These are phyloP conservation scores for Sclerotiophoma versabilis DNA, from an alignment of 2,329 filamentous ascomycete species.

Conservation along the genomic window DNA sequence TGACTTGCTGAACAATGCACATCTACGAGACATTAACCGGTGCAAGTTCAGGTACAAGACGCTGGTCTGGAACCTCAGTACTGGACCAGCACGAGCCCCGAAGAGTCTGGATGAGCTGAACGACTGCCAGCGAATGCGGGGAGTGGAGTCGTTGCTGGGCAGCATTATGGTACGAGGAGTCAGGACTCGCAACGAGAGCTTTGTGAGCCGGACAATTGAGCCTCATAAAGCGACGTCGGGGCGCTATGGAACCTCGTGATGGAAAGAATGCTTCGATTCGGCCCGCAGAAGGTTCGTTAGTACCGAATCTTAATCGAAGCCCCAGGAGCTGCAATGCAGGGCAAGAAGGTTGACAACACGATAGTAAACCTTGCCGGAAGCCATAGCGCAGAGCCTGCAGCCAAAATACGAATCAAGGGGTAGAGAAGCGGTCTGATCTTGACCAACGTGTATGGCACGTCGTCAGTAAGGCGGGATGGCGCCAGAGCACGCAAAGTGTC, in stretches of 20 bases:
- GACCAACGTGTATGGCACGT: constrained; percentile 21
- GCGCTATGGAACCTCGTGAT: background rate
- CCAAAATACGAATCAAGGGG: background rate
- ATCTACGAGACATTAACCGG: background rate
- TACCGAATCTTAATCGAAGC: constrained; percentile 6
- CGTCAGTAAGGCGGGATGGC: constrained; percentile 19
- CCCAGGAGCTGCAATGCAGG: constrained; percentile 21
- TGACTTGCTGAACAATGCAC: background rate
- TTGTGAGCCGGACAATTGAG: background rate
- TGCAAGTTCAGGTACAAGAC: background rate
- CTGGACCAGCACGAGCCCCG: background rate
- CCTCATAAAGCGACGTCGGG: background rate
- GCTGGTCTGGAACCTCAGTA: background rate
- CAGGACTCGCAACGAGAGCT: background rate
- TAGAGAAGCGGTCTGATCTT: constrained; percentile 15
- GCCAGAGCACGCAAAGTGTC: constrained; percentile 25
- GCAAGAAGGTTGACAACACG: constrained; percentile 3
- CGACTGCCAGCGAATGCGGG: background rate
- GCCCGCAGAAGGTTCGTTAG: background rate
- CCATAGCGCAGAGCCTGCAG: background rate
- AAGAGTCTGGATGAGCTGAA: background rate
- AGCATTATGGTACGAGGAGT: background rate
- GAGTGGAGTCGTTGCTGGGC: background rate
- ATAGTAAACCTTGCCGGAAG: constrained; percentile 1
- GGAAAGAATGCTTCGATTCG: background rate